These are phyloP conservation scores for Acorus gramineus DNA, from an alignment of 106 monocot species.

Conservation along the genomic window DNA sequence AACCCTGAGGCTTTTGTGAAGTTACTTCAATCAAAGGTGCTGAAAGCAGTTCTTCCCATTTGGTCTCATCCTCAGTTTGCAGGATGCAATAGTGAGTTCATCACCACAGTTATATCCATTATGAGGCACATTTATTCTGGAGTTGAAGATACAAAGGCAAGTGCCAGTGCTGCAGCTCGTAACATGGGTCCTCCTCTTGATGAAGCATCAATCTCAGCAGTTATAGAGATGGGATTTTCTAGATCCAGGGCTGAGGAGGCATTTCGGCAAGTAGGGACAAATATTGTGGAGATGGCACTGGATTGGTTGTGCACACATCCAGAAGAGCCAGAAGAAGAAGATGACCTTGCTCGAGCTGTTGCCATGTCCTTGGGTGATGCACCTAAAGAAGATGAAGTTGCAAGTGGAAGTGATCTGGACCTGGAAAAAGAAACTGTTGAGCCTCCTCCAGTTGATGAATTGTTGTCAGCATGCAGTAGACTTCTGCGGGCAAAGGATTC, in stretches of 20 bases:
- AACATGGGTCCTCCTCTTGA: constrained; percentile 71
- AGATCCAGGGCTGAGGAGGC: constrained; percentile 93
- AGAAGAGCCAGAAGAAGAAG: constrained; percentile 97
- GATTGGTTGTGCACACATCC: constrained; percentile 98
- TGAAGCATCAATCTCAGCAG: constrained; percentile 77
- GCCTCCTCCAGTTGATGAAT: constrained; percentile 74
- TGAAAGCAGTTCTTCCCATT: constrained; percentile 89
- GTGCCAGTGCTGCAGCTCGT: constrained; percentile 32
- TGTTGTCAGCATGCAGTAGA: constrained; percentile 59
- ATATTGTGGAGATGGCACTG: constrained; percentile 93
- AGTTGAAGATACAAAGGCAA: constrained; percentile 55
- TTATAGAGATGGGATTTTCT: constrained; percentile 95
- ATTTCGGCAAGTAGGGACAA: constrained; percentile 81
- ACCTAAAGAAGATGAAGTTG: constrained; percentile 36
- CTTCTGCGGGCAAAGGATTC: constrained; percentile 74
- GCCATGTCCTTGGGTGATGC: constrained; percentile 82
- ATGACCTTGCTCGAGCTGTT: constrained; percentile 96
- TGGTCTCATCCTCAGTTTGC: constrained; percentile 82
- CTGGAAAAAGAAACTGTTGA: constrained; percentile 49
- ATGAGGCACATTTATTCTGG: constrained; percentile 93
- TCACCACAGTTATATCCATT: constrained; percentile 66
- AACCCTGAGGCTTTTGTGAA: constrained; percentile 81
- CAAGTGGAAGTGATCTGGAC: constrained; percentile 15
- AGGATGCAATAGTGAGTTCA: constrained; percentile 73
- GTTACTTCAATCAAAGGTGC: constrained; percentile 77